Evolutionary conservation across 2,329 filamentous ascomycete species (phyloP).

Genomic region (Aspergillaceae sp.): DNA sequence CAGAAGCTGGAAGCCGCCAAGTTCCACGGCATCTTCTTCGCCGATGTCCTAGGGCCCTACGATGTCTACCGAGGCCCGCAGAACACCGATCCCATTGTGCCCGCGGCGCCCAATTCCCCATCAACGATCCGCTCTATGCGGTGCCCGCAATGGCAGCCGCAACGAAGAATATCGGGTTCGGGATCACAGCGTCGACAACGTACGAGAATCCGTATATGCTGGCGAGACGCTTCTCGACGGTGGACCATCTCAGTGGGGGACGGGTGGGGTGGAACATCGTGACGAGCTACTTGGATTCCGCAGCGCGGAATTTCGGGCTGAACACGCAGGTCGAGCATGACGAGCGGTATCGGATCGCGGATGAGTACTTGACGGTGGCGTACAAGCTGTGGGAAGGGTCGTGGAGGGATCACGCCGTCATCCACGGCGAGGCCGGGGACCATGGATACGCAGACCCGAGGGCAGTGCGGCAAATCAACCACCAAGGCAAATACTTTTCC

Average conservation of each 20-base stretch:
- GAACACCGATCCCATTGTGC: constrained; percentile 51
- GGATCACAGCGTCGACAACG: constrained; percentile 58
- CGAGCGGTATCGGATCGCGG: constrained; percentile 55
- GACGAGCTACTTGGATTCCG: constrained; percentile 59
- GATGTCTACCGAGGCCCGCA: constrained; percentile 59
- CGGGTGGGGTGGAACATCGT: constrained; percentile 55
- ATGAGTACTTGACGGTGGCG: constrained; percentile 56
- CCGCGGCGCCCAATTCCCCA: constrained; percentile 58
- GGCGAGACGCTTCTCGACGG: constrained; percentile 55
- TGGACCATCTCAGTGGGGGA: constrained; percentile 60
- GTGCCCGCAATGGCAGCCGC: constrained; percentile 60
- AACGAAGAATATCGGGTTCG: constrained; percentile 59
- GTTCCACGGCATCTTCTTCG: constrained; percentile 60
- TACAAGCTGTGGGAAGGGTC: constrained; percentile 61
- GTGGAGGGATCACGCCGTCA: constrained; percentile 59
- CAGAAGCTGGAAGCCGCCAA: constrained; percentile 53
- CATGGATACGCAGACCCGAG: constrained; percentile 53
- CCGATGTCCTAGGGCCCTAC: constrained; percentile 58
- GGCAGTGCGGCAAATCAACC: constrained; percentile 57
- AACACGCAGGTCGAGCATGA: constrained; percentile 43
- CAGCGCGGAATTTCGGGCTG: constrained; percentile 53
- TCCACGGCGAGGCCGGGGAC: constrained; percentile 45
- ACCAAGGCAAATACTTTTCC: constrained; percentile 54
- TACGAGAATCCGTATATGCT: constrained; percentile 63
- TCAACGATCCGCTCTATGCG: constrained; percentile 59